Evolutionary conservation across 225 moss, liverwort and hornwort species (phyloP), one percentile per base, ranked within the genome.

Genomic region (Physcomitrium patens): DNA sequence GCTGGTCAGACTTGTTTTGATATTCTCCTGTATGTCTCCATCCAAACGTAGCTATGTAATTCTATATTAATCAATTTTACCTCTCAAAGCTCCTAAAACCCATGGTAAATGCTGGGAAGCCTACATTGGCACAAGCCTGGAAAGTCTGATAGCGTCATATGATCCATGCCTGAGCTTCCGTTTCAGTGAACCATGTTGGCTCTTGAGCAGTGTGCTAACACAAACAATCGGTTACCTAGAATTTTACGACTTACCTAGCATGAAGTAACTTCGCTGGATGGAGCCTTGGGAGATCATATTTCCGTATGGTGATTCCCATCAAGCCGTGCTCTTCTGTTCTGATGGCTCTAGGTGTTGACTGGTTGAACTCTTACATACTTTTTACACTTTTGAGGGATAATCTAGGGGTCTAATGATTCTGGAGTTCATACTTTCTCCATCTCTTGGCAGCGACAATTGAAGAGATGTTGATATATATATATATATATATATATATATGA

Each of bases 401-500:
- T 50, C 18, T 63, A 50, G 64, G 24, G 19, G 63, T 70, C 57
- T 42, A 69, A 22, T 14, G 24, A 26, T 19, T 37, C 31, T 37
- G 31, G 31, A 37, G 31, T 37, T 37, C 31, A 37, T 3, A 37
- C 31, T 7, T 67, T 63, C 47, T 65, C 64, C 41, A 53, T 70
- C 31, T 51, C 59, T 31, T 60, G 8, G 20, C 65, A 74, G 52
- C 59, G 44, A 52, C 23, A 45, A 15, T 37, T 53, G 67, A 67
- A 83, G 79, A 69, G 67, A 89, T 92, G 89, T 83, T 87, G 83
- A 83, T 80, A 65, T 74, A n/a, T n/a, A n/a, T n/a, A n/a, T n/a
- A n/a, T n/a, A n/a, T n/a, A 69, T n/a, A n/a, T n/a, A n/a, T n/a
- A n/a, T n/a, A n/a, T 57, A 82, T 66, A n/a, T 76, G 80, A 70